Evolutionary conservation across 345 rosid genomes (phyloP).

Genomic region (Eucalyptus sideroxylon): DNA sequence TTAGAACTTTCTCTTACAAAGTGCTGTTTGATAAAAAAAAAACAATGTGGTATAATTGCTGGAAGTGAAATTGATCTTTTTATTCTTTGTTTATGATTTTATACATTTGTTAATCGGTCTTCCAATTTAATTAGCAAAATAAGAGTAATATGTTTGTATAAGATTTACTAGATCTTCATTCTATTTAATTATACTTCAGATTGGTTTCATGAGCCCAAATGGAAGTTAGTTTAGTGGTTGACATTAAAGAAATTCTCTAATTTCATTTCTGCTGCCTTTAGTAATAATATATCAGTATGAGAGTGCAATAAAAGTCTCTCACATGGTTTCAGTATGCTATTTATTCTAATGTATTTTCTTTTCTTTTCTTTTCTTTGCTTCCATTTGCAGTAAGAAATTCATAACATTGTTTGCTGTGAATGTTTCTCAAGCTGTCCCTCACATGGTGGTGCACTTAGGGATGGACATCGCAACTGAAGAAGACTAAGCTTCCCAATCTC

Average conservation of each 20-base stretch:
- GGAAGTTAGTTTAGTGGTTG: not conserved
- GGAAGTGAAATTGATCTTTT: not conserved
- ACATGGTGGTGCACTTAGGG: slow-evolving; percentile 29
- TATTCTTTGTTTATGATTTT: not conserved
- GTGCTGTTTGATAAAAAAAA: not conserved
- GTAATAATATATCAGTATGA: not conserved
- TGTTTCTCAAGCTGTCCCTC: slow-evolving; percentile 16
- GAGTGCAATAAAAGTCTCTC: not conserved
- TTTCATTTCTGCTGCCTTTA: not conserved
- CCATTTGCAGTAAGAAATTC: slow-evolving; percentile 10
- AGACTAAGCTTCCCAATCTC: slow-evolving; percentile 62
- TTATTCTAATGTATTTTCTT: not conserved
- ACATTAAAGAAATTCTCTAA: not conserved
- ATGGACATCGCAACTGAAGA: slow-evolving; percentile 46
- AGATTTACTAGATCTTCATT: not conserved
- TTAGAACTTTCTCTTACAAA: not conserved
- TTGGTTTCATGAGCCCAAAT: not conserved
- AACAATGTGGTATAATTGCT: not conserved
- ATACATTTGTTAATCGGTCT: not conserved
- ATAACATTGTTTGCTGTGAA: slow-evolving; percentile 31
- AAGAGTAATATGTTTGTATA: not conserved
- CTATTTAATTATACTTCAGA: not conserved
- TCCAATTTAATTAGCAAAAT: not conserved
- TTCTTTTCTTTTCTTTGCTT: not conserved
- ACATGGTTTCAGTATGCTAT: too few relatives aligned